phyloP scores from a whole-genome alignment of 2,329 filamentous ascomycete species.

The Talaromyces sp. region DNA sequence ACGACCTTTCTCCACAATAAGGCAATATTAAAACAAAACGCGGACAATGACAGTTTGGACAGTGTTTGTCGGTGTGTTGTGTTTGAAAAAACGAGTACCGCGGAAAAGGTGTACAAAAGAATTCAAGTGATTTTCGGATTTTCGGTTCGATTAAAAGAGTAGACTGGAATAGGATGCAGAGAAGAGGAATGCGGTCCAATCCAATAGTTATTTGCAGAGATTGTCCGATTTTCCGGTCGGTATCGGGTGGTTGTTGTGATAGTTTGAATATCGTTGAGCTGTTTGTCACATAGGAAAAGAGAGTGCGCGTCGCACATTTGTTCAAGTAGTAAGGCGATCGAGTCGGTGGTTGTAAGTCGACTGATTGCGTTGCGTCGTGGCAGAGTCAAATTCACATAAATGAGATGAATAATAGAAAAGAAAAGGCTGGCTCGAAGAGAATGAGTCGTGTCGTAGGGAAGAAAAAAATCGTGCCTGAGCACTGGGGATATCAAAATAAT shows the following conservation, averaged over 20 bases:
- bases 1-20: neutral
- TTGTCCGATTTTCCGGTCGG: neutral
- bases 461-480: neutral
- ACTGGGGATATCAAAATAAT: slow-evolving; percentile 4
- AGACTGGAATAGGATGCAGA: slow-evolving; percentile 6
- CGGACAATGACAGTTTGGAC: neutral
- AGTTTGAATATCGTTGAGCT: slow-evolving; percentile 1
- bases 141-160: slow-evolving; percentile 12
- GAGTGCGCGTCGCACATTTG: neutral
- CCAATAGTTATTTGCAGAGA: neutral
- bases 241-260: neutral
- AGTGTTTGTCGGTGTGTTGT: neutral
- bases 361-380: slow-evolving; percentile 7
- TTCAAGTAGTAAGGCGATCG: neutral
- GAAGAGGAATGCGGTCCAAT: slow-evolving; percentile 1
- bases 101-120: slow-evolving; percentile 12
- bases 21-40: slow-evolving; percentile 3
- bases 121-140: neutral
- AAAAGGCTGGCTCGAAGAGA: slow-evolving; percentile 11
- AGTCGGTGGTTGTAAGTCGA: neutral
- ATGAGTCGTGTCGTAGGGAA: slow-evolving; percentile 30
- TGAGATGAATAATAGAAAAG: neutral
- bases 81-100: neutral
- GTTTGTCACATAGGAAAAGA: slow-evolving; percentile 13
- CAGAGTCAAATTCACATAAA: slow-evolving; percentile 14